Percentiles rank a stretch among this genome's conserved stretches.
Conservation (phyloP, 2,329 filamentous ascomycete genomes). For the Talaromyces verruculosus region DNA sequence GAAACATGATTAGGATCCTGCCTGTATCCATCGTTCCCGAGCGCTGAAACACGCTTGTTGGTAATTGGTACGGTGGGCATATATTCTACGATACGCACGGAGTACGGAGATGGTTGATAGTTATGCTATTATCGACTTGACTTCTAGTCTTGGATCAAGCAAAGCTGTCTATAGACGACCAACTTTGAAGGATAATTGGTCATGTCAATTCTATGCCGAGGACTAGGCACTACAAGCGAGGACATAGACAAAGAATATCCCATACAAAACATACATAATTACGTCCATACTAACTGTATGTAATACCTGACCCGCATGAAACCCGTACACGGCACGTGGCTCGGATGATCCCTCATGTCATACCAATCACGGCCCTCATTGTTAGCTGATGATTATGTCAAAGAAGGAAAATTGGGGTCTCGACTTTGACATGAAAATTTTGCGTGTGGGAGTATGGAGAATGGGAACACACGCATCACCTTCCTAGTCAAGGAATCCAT, state of each 20-base stretch:
- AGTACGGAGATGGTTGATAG: background rate
- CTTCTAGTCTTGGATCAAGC: background rate
- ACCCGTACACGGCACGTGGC: background rate
- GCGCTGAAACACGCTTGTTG: background rate
- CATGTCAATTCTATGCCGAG: background rate
- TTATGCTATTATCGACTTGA: background rate
- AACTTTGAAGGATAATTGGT: background rate
- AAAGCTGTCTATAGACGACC: background rate
- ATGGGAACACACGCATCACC: background rate
- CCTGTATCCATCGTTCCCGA: constrained; percentile 1
- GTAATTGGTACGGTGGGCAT: background rate
- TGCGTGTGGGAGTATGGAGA: background rate
- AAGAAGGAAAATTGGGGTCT: background rate
- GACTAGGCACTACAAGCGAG: background rate
- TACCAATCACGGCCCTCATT: background rate
- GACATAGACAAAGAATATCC: background rate
- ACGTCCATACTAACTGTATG: background rate
- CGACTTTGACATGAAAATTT: background rate
- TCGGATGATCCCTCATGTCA: background rate
- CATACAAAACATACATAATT: background rate
- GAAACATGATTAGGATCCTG: background rate
- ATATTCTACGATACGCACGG: background rate
- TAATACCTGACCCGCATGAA: background rate
- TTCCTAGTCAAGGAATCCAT: background rate
- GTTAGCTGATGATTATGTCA: background rate